Evolutionary conservation across 2,329 filamentous ascomycete genomes (phyloP), one percentile per base, ranked within the genome.

Genomic region (Hymenoscyphus repandus): DNA sequence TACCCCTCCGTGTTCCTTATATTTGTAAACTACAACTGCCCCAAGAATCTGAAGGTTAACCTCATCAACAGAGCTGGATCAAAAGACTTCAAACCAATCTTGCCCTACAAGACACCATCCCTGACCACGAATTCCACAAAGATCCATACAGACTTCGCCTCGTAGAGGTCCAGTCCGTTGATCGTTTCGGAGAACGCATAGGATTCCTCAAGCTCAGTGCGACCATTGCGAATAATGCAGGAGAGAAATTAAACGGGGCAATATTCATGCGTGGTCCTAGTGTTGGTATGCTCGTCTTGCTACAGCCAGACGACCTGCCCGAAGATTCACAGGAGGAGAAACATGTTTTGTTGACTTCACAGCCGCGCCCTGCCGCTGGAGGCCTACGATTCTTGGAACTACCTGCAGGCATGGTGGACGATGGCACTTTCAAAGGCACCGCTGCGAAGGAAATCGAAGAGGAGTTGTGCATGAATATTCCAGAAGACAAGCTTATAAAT

Each of bases 391-490:
- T 82, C 55, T 69, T 76, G 2, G 76, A 83, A 62, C 58, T 84
- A 11, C 80, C 80, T 0, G 80, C 80, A 0, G 75, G 79, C 6
- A 77, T 82, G 78, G 72, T 82, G 2, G 76, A 81, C 58, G 72
- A 73, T 12, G 77, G 75, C 1, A 74, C 69, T 27, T 83, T 84
- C 60, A 71, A 72, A 11, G 80, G 81, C 20, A 71, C 72, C 0
- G 81, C 80, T 2, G 80, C 80, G 2, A 74, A 71, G 58, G 81
- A 85, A 68, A 80, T 85, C 9, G 54, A 77, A 53, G 80, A 84
- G 67, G 81, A 84, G 64, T 68, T 82, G 1, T 79, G 77, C 5
- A 60, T 83, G 10, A 70, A 69, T 44, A 81, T 84, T 34, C 64
- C 66, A 2, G 72, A 74, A 43, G 64, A 69, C 7, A 71, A 81